Evolutionary conservation across 257 asterid genomes (phyloP).

Genomic region (Nicotiana noctiflora): DNA sequence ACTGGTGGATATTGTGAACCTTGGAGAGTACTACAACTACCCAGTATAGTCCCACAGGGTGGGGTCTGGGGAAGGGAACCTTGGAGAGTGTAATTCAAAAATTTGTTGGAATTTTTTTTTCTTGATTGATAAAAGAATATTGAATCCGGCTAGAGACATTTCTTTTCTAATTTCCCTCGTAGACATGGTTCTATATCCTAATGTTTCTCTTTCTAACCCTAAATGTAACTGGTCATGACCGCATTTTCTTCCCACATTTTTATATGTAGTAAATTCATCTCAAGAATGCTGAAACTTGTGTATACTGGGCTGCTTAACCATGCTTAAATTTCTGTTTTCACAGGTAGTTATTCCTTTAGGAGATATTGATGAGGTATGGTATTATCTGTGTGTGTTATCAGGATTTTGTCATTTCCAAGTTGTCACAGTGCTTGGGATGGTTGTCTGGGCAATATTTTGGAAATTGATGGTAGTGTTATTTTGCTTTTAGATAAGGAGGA

Average conservation of each 20-base stretch:
- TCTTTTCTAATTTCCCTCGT: not conserved
- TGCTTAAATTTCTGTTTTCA: constrained; percentile 21
- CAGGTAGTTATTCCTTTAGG: constrained; percentile 87
- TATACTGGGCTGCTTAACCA: constrained; percentile 3
- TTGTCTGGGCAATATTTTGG: not conserved
- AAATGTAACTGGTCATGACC: not conserved
- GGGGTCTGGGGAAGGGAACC: too few species aligned
- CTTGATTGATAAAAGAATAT: not conserved
- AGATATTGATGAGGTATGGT: constrained; percentile 84
- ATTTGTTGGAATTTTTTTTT: not conserved
- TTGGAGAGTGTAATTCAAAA: not conserved
- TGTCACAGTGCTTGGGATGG: constrained; percentile 10
- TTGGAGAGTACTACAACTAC: too few species aligned
- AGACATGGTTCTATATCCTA: not conserved
- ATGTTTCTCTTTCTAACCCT: not conserved
- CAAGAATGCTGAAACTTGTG: constrained; percentile 3
- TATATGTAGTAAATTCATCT: not conserved
- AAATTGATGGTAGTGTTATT: constrained; percentile 18
- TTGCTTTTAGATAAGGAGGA: constrained; percentile 62
- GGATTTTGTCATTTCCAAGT: constrained; percentile 7
- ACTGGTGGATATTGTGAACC: not conserved
- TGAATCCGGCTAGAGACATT: not conserved
- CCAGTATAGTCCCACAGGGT: too few species aligned
- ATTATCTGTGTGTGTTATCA: constrained; percentile 17
- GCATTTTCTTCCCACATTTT: not conserved